phyloP scores from a whole-genome alignment of 306 rosid genomes.

The Chamaecrista fasciculata region DNA sequence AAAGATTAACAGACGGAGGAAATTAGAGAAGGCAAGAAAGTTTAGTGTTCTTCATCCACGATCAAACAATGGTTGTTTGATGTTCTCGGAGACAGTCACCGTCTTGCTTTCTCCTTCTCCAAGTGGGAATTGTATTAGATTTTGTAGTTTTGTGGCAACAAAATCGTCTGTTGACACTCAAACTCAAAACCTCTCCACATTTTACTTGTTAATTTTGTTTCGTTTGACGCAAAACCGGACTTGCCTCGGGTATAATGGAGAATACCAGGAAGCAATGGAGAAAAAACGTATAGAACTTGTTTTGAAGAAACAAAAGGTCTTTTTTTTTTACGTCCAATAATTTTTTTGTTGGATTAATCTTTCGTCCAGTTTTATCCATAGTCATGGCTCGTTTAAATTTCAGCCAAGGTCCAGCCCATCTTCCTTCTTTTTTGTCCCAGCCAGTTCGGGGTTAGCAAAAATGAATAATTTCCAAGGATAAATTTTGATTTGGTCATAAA shows the following conservation, averaged over 20 bases:
- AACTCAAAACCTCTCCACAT: constrained; percentile 20
- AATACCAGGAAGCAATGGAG: not conserved
- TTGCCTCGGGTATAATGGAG: not conserved
- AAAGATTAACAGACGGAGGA: not conserved
- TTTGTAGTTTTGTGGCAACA: not conserved
- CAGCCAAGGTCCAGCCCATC: no score
- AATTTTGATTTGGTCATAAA: no score
- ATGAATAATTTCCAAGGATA: no score
- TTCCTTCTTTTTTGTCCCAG: no score
- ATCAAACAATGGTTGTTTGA: not conserved
- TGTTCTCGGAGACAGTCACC: constrained; percentile 6
- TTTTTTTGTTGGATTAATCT: no score
- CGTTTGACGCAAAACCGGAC: not conserved
- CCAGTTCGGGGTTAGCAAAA: no score
- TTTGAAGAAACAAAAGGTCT: no score
- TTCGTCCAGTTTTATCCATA: no score
- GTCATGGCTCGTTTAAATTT: no score
- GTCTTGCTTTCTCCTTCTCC: constrained; percentile 3
- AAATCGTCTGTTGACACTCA: not conserved
- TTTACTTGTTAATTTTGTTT: not conserved
- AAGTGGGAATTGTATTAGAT: constrained; percentile 10
- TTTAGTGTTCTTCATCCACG: not conserved
- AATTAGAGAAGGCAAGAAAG: not conserved
- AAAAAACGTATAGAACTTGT: no score
- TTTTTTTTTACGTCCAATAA: no score